Evolutionary conservation across 805 yeast species (phyloP), one percentile per base, ranked within the genome.

Genomic region (Kluyveromyces siamensis): DNA sequence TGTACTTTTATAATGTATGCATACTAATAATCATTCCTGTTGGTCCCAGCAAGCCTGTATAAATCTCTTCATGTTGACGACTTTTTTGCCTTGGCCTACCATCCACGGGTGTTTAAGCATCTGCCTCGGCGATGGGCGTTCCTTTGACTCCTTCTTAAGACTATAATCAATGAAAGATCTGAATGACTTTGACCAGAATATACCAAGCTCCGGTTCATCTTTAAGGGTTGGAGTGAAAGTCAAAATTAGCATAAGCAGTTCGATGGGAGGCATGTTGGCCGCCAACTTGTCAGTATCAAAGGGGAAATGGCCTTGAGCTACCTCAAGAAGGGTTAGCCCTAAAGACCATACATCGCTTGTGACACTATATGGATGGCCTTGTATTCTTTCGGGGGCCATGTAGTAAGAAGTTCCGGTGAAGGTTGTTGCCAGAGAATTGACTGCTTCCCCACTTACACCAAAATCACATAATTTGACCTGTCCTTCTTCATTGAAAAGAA

Each of bases 341-440:
- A 93, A 69, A 1, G 97, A 89, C 99, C 99, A 93, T 14, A 93
- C 91, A 63, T 93, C 99, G 58, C 95, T 83, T 4, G 96, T 87
- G 2, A 91, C 96, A 10, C 96, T 84, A 62, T 93, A 93, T 1
- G 96, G 93, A 61, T 88, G 91, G 27, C 96, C 97, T 70, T 87
- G 87, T 46, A 93, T 91, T 57, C 99, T 76, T 66, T 93, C 99
- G 0, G 99, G 99, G 0, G 99, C 98, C 99, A 93, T 93, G 66
- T 93, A 93, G 63, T 87, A 91, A 10, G 96, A 90, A 0, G 99
- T 93, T 2, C 99, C 99, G 0, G 96, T 93, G 62, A 90, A 93
- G 0, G 99, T 93, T 1, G 96, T 87, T 1, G 98, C 98, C 43
- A 93, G 72, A 0, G 96, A 88, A 65, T 93, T 85, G 33, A 91